phyloP scores from a whole-genome alignment of 176 grass and related monocot genomes.

The Oryza australiensis region DNA sequence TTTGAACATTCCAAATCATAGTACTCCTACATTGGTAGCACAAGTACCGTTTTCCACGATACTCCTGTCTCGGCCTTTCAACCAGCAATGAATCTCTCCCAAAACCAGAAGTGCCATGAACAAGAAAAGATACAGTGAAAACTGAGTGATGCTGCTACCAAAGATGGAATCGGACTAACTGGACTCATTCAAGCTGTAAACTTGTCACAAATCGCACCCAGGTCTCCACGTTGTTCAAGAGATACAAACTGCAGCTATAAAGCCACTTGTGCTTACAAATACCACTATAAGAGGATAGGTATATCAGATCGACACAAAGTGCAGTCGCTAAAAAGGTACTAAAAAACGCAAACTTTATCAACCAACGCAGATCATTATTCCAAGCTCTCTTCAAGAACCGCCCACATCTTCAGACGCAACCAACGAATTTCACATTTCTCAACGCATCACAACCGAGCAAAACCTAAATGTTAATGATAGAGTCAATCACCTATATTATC shows the following conservation, averaged over 20 bases:
- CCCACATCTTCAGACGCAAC: conserved; percentile 34
- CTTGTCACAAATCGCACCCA: conserved; percentile 31
- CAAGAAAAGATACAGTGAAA: background rate
- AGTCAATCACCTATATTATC: conserved; percentile 1
- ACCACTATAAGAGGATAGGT: conserved; percentile 39
- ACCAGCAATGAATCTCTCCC: background rate
- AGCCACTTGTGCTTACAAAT: conserved; percentile 28
- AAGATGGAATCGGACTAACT: conserved; percentile 13
- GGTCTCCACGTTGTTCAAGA: conserved; percentile 27
- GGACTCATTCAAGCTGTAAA: conserved; percentile 15
- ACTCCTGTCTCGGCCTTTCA: background rate
- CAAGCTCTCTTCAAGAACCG: conserved; percentile 41
- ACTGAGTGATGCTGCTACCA: background rate
- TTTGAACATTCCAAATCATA: background rate
- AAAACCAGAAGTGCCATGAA: background rate
- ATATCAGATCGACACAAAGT: conserved; percentile 39
- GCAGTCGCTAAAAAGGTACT: conserved; percentile 42
- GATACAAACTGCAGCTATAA: conserved; percentile 40
- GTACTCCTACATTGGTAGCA: background rate
- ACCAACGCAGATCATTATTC: conserved; percentile 42
- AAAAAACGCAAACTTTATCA: conserved; percentile 32
- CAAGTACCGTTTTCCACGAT: background rate
- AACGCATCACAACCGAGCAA: conserved; percentile 39
- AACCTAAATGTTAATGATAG: conserved; percentile 30
- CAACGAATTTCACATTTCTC: conserved; percentile 44